phyloP scores from a whole-genome alignment of 495 filamentous ascomycete species.

The Aspergillus bridgeri region DNA sequence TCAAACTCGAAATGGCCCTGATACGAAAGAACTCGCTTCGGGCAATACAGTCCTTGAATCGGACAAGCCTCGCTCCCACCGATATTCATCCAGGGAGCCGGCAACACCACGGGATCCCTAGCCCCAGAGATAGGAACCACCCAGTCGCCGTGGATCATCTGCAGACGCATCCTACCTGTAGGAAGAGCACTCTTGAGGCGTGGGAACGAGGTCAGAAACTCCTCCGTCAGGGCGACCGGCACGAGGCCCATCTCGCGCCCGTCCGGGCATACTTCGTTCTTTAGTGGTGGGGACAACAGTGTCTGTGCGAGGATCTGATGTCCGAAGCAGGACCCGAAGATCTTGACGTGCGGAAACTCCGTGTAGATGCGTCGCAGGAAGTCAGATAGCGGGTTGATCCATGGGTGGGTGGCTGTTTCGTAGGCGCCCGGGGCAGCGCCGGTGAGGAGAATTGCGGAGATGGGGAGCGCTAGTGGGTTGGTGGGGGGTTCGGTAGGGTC shows the following conservation, averaged over 20 bases:
- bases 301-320: constrained; percentile 47
- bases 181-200: background rate
- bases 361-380: constrained; percentile 35
- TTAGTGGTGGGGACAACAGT: constrained; percentile 25
- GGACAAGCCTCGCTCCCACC: constrained; percentile 31
- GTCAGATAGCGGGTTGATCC: constrained; percentile 29
- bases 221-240: constrained; percentile 25
- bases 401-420: constrained; percentile 25
- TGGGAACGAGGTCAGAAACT: constrained; percentile 30
- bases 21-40: constrained; percentile 34
- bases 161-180: constrained; percentile 5
- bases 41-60: constrained; percentile 41
- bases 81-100: constrained; percentile 32
- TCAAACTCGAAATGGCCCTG: constrained; percentile 48
- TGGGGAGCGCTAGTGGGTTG: constrained; percentile 17
- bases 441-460: constrained; percentile 42
- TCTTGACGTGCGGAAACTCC: constrained; percentile 39
- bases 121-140: constrained; percentile 3
- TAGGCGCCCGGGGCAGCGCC: constrained; percentile 37
- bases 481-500: background rate
- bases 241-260: constrained; percentile 42
- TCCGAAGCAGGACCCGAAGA: constrained; percentile 50
- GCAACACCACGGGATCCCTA: constrained; percentile 3
- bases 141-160: constrained; percentile 25
- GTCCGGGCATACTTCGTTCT: constrained; percentile 20